Base-by-base conservation (phyloP, 257 asterid species). In the Ilex asprella region DNA sequence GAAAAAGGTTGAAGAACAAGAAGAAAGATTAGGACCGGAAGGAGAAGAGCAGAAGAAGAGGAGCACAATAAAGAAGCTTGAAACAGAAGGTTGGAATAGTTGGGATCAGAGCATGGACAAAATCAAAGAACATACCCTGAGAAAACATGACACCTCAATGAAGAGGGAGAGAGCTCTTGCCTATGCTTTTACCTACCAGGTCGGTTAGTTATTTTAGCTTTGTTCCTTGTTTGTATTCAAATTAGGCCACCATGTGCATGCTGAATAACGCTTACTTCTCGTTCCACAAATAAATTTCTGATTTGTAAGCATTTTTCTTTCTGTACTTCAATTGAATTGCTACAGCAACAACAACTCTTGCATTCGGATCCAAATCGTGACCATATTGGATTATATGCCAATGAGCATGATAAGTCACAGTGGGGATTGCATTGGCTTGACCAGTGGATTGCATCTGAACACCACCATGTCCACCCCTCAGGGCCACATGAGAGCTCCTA, bases 341-440 rank as follows among this genome's bases (percentile, higher is more conserved):
- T 35, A 12, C 61, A 61, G 70, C 27, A 21, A 21, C 70, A 70
- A 43, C 72, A 76, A 49, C 30, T 70, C 4, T 14, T 74, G 56
- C 73, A 71, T 12, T 39, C 62, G 1, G 80, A 70, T 31, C 41
- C 67, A 55, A 63, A 58, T 10, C 66, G 62, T 1, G 82, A 73
- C 6, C 47, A 67, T 7, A 35, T 30, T 1, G 78, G 68, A 15
- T 54, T 68, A 31, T 70, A 69, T 14, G 76, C 69, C 12, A 63
- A 66, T 0, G 86, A 71, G 46, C 60, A 16, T 1, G 88, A 79
- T 0, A 82, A 76, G 75, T 58, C 86, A 12, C 79, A 68, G 2
- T 82, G 89, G 91, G 92, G 94, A 6, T 83, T 97, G 97, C 85
- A 87, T 54, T 86, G 95, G 97, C 77, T 88, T 12, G 98, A 91